Evolutionary conservation across 2,329 filamentous ascomycete species (phyloP).

Genomic region (Fusarium sacchari): DNA sequence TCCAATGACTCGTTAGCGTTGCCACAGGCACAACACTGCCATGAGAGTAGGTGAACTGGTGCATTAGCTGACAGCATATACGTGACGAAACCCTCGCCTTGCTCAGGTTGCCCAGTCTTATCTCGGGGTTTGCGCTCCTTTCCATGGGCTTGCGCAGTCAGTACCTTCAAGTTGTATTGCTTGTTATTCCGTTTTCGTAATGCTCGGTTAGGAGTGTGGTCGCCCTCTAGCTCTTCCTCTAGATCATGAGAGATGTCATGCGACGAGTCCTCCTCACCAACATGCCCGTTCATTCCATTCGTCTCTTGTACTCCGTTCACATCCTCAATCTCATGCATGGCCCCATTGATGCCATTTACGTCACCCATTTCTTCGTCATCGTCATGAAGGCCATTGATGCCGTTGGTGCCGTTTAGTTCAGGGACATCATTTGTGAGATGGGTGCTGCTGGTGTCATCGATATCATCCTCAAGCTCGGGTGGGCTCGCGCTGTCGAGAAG

Average conservation of each 20-base stretch:
- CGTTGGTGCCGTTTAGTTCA: slow-evolving; percentile 9
- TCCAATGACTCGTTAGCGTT: slow-evolving; percentile 57
- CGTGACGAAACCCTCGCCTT: slow-evolving; percentile 56
- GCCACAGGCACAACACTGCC: slow-evolving; percentile 63
- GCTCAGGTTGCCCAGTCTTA: slow-evolving; percentile 38
- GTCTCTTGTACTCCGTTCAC: neutral
- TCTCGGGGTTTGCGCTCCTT: slow-evolving; percentile 57
- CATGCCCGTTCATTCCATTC: slow-evolving; percentile 33
- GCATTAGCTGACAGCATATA: slow-evolving; percentile 58
- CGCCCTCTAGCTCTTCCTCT: slow-evolving; percentile 58
- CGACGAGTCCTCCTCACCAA: slow-evolving; percentile 45
- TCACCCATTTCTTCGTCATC: slow-evolving; percentile 15
- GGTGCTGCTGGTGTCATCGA: slow-evolving; percentile 1
- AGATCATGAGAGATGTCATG: slow-evolving; percentile 52
- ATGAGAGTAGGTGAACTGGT: slow-evolving; percentile 58
- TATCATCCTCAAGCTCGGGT: slow-evolving; percentile 22
- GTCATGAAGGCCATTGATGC: slow-evolving; percentile 7
- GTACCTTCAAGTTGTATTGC: slow-evolving; percentile 68
- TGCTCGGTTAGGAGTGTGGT: slow-evolving; percentile 62
- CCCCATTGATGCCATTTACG: slow-evolving; percentile 18
- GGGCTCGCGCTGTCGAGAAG: slow-evolving; percentile 26
- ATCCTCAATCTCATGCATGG: slow-evolving; percentile 4
- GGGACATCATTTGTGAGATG: slow-evolving; percentile 21
- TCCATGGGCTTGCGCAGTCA: slow-evolving; percentile 67
- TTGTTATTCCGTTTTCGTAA: slow-evolving; percentile 60